Base-by-base conservation (phyloP, 2,329 filamentous ascomycete species). In the Thermoascus crustaceus region DNA sequence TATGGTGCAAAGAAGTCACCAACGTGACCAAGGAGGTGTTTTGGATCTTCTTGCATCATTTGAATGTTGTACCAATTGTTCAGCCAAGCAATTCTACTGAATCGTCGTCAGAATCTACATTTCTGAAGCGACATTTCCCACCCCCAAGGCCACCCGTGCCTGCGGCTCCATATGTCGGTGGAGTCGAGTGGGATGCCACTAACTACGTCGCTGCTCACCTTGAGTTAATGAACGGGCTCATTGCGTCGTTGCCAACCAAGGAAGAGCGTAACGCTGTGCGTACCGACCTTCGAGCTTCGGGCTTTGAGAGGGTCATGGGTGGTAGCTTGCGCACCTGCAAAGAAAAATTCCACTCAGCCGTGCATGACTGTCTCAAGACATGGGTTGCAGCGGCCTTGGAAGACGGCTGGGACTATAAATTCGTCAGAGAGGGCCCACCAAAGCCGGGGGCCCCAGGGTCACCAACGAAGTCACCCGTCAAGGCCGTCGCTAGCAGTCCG, bases 21-120 rank as follows among this genome's bases (percentile, higher is more conserved):
- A 88, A 84, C 50, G 89, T 96, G 31, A 94, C 88, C 26, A 95
- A 95, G 60, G 89, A 98, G 59, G 89, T 96, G 18, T 98, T 98
- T 58, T 98, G 89, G 89, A 96, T 96, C 56, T 98, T 96, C 66
- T 72, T 96, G 35, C 89, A 96, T 61, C 84, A 94, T 48, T 71
- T 94, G 39, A 96, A 96, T 51, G 80, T 95, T 30, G 75, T 96
- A 23, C 73, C 85, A 20, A 48, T 63, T 37, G 42, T 54, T 34
- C 52, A 61, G 30, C 45, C 53, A 16, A 54, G 57, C 4, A 52
- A 59, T 20, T 17, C 53, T 37, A 44, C 48, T 30, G 53, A 61
- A 48, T 19, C 11, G 21, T 26, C 29, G 35, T 26, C 21, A 37
- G 33, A 39, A 42, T 45, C 38, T 36, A 52, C 49, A 17, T 64